Evolutionary conservation across 140 eudicot species (phyloP).

Genomic region (Anethum foeniculum): DNA sequence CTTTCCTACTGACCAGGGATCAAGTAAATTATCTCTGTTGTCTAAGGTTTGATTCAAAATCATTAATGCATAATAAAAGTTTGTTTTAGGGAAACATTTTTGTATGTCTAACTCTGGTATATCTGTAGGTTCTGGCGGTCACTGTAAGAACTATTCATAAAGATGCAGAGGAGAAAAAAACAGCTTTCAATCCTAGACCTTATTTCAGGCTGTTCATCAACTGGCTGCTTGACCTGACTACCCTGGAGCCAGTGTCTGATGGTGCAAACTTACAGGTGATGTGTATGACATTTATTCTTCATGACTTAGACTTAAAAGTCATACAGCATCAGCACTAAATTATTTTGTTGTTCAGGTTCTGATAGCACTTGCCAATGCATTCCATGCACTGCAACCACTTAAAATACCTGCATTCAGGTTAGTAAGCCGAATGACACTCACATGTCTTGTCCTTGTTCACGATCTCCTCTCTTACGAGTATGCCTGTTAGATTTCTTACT

Average conservation of each 20-base stretch:
- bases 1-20: conserved; percentile 74
- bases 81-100: neutral
- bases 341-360: conserved; percentile 38
- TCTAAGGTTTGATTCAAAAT: conserved; percentile 46
- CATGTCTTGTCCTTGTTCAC: neutral
- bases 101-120: neutral
- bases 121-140: conserved; percentile 61
- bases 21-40: conserved; percentile 57
- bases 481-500: neutral
- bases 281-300: neutral
- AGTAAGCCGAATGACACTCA: neutral
- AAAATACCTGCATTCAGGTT: conserved; percentile 95
- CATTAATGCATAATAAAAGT: neutral
- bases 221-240: conserved; percentile 71
- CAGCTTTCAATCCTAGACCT: conserved; percentile 83
- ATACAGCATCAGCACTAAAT: neutral
- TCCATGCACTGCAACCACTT: conserved; percentile 86
- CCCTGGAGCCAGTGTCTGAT: conserved; percentile 74
- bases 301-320: neutral
- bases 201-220: conserved; percentile 82
- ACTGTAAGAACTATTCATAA: conserved; percentile 70
- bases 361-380: conserved; percentile 85
- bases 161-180: conserved; percentile 83
- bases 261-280: conserved; percentile 87
- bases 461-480: neutral